A percentile compares a stretch with the other conserved stretches of the same genome.
Conservation (phyloP, 1,284 basidiomycete species). For the Retiboletus fuscus region DNA sequence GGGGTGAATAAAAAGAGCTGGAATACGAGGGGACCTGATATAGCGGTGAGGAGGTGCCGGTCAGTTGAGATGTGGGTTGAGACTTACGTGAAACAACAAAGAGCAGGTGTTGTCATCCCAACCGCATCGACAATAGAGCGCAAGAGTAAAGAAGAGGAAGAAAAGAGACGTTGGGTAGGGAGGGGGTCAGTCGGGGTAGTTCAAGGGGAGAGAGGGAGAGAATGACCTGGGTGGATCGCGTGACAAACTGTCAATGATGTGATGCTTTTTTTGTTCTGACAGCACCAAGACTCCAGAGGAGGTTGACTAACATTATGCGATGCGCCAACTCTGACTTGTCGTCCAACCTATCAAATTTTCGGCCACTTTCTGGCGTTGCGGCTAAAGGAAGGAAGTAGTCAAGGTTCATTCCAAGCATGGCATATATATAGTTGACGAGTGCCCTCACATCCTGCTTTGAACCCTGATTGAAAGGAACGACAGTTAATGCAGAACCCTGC, state of each 20-base stretch:
- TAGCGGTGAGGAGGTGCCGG: constrained; percentile 14
- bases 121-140: too few relatives aligned
- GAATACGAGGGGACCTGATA: constrained; percentile 49
- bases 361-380: constrained; percentile 97
- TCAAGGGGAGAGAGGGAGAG: constrained; percentile 87
- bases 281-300: constrained; percentile 94
- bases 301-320: constrained; percentile 95
- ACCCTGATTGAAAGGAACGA: constrained; percentile 98
- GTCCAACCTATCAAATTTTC: constrained; percentile 94
- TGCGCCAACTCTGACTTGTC: constrained; percentile 98
- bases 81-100: too few relatives aligned
- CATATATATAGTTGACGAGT: constrained; percentile 97
- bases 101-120: too few relatives aligned
- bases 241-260: constrained; percentile 92
- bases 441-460: constrained; percentile 98
- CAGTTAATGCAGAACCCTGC: constrained; percentile 93
- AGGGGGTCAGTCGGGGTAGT: too few relatives aligned
- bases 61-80: too few relatives aligned
- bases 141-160: too few relatives aligned
- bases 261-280: constrained; percentile 99
- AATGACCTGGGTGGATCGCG: constrained; percentile 97
- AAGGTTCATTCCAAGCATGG: constrained; percentile 92
- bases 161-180: too few relatives aligned
- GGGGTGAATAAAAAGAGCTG: constrained; percentile 51
- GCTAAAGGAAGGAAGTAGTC: constrained; percentile 99